These are phyloP conservation scores for Triangularia verruculosa DNA, from an alignment of 2,329 filamentous ascomycete genomes.

Conservation along the genomic window DNA sequence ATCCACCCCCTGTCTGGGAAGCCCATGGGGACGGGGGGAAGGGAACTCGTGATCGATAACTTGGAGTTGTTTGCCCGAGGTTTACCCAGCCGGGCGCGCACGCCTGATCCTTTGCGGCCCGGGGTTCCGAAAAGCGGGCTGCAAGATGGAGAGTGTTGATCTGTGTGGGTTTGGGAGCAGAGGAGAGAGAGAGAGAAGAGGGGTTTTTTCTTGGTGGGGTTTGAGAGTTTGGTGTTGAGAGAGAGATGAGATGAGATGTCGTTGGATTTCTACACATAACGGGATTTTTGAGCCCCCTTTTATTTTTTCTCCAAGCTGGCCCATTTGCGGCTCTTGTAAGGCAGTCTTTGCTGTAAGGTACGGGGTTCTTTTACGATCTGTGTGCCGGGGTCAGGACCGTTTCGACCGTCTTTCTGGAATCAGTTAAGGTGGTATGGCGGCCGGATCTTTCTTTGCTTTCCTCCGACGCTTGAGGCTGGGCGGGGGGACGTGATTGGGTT, in stretches of 20 bases:
- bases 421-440: background rate
- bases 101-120: conserved; percentile 18
- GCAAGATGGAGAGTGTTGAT: background rate
- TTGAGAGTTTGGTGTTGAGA: no score
- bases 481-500: background rate
- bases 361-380: no score
- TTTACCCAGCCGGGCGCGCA: conserved; percentile 22
- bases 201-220: conserved; percentile 1
- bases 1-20: background rate
- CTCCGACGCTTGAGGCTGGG: conserved; percentile 17
- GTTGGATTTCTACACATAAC: background rate
- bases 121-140: conserved; percentile 16
- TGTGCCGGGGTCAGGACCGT: background rate
- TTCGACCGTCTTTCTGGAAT: conserved; percentile 14
- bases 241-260: background rate
- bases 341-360: conserved; percentile 18
- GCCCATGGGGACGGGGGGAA: no score
- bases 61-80: conserved; percentile 14
- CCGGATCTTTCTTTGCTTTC: conserved; percentile 15
- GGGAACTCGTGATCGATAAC: background rate
- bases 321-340: conserved; percentile 14
- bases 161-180: background rate
- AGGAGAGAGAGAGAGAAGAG: background rate
- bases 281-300: background rate
- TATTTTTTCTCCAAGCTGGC: background rate